Evolutionary conservation across 345 rosid species (phyloP), one percentile per base, ranked within the genome.

Genomic region (Euphorbia pulcherrima): DNA sequence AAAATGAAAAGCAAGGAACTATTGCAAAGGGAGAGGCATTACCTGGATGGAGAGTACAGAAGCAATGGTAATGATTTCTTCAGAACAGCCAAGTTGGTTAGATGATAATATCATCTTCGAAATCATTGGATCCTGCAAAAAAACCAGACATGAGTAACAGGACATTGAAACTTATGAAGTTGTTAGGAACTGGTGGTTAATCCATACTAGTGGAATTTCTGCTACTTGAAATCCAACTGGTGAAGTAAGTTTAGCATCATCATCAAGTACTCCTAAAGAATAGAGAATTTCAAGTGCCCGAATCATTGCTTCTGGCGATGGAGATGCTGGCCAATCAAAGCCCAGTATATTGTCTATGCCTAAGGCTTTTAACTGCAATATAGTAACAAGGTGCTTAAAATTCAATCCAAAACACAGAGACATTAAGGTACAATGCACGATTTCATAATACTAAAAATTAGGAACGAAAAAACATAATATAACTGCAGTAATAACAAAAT

Each of bases 211-310:
- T 48, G 99, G 97, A 80, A 94, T 87, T 81, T 94, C 99, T 30
- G 95, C 99, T 69, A 89, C 95, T 86, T 90, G 96, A 84, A 92
- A 92, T 65, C 98, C 99, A 77, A 80, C 82, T 17, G 99, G 99
- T 27, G 99, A 89, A 44, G 96, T 91, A 73, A 94, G 99, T 82
- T 91, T 94, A 71, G 97, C 97, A 74, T 91, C 99, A 78, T 89
- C 93, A 72, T 91, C 99, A 6, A 94, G 88, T 72, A 91, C 83
- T 59, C 91, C 95, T 57, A 94, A 86, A 62, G 97, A 91, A 76
- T 89, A 94, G 59, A 94, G 92, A 20, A 89, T 88, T 81, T 94
- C 99, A 73, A 94, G 96, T 17, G 99, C 90, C 72, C 95, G 77
- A 60, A 94, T 84, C 96, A 91, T 85, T 72, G 96, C 78, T 75